These are phyloP conservation scores for Metarhizium humberi DNA, from an alignment of 2,329 filamentous ascomycete species.

Conservation along the genomic window DNA sequence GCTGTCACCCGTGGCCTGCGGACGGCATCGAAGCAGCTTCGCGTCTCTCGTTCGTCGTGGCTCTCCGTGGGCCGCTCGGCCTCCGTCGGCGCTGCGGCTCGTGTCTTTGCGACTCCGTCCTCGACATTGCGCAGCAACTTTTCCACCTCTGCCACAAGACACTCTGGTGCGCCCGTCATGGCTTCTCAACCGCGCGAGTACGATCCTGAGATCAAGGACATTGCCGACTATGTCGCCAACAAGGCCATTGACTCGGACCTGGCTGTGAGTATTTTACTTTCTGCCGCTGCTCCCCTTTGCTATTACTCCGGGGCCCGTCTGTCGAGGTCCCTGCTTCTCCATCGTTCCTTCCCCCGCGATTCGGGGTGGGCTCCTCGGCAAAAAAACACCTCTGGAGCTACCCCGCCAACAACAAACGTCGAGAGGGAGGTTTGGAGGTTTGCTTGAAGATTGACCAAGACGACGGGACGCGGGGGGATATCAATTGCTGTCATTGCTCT, in stretches of 20 bases:
- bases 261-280: constrained; percentile 54
- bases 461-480: not conserved
- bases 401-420: not conserved
- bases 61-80: constrained; percentile 11
- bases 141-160: constrained; percentile 38
- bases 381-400: not conserved
- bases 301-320: too few species aligned
- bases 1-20: constrained; percentile 45
- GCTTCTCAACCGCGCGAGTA: constrained; percentile 52
- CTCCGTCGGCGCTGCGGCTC: constrained; percentile 16
- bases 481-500: not conserved
- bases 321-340: not conserved
- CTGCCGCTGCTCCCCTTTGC: not conserved
- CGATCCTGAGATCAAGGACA: constrained; percentile 89
- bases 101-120: constrained; percentile 19
- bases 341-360: not conserved
- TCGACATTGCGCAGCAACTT: constrained; percentile 28
- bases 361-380: not conserved
- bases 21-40: constrained; percentile 44
- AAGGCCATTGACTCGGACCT: constrained; percentile 85
- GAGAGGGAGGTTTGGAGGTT: too few species aligned
- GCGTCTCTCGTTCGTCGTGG: constrained; percentile 26
- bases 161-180: constrained; percentile 40
- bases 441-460: too few species aligned
- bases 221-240: constrained; percentile 90